A percentile compares a stretch with the other conserved stretches of the same genome.
These are phyloP conservation scores for Cylindrodendrum hubeiense DNA, from an alignment of 2,329 filamentous ascomycete species.

Conservation along the genomic window DNA sequence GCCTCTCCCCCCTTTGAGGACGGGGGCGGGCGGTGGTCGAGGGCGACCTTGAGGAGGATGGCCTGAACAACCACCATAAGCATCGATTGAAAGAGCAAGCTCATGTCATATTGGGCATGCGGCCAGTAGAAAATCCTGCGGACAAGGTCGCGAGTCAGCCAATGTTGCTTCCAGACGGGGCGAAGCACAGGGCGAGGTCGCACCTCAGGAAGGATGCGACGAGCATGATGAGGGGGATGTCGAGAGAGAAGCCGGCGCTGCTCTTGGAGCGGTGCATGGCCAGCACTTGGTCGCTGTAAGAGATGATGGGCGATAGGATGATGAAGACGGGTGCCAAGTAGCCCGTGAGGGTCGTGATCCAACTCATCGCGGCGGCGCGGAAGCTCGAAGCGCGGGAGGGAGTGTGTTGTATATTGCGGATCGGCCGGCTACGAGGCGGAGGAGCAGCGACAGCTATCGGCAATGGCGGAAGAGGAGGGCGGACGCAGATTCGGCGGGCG, in stretches of 20 bases:
- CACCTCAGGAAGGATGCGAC: slow-evolving; percentile 75
- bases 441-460: slow-evolving; percentile 5
- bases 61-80: slow-evolving; percentile 75
- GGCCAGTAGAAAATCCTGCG: slow-evolving; percentile 77
- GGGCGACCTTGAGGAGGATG: slow-evolving; percentile 74
- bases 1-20: slow-evolving; percentile 72
- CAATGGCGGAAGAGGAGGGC: slow-evolving; percentile 1
- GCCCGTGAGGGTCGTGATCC: slow-evolving; percentile 55
- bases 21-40: slow-evolving; percentile 74
- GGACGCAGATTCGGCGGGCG: neutral
- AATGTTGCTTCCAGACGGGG: slow-evolving; percentile 4
- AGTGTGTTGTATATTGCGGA: slow-evolving; percentile 43
- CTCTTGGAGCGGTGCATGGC: slow-evolving; percentile 74
- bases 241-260: slow-evolving; percentile 77
- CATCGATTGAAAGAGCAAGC: slow-evolving; percentile 73
- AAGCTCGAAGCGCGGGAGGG: slow-evolving; percentile 61
- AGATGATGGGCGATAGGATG: slow-evolving; percentile 72
- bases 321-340: slow-evolving; percentile 73
- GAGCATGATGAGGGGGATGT: slow-evolving; percentile 80
- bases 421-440: slow-evolving; percentile 17
- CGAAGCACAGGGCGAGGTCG: slow-evolving; percentile 28
- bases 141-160: slow-evolving; percentile 37
- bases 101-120: slow-evolving; percentile 73
- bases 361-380: slow-evolving; percentile 27
- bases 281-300: slow-evolving; percentile 74